phyloP scores from a whole-genome alignment of 108 stramenopile genomes.

The Cyclotella cryptica region DNA sequence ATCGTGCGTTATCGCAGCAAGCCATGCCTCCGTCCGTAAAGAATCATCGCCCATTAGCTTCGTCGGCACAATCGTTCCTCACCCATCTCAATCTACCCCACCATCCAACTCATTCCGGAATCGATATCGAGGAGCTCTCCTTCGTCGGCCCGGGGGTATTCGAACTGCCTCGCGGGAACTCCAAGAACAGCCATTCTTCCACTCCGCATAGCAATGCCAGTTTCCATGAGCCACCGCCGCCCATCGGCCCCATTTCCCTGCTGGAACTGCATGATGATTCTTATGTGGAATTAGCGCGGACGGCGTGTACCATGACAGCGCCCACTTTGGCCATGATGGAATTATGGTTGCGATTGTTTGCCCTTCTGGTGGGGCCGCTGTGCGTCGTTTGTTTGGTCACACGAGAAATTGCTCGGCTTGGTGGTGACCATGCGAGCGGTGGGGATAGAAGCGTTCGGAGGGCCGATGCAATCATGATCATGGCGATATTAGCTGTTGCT shows the following conservation, averaged over 20 bases:
- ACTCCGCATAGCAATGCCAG: neutral
- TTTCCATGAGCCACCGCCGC: slow-evolving; percentile 8
- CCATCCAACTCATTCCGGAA: neutral
- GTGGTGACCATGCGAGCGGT: neutral
- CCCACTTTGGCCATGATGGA: slow-evolving; percentile 75
- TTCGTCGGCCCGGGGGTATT: slow-evolving; percentile 18
- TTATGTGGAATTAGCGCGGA: slow-evolving; percentile 19
- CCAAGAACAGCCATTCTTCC: neutral
- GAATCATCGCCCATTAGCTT: neutral
- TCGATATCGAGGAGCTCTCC: slow-evolving; percentile 9
- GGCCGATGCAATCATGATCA: slow-evolving; percentile 9
- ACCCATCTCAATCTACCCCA: slow-evolving; percentile 1
- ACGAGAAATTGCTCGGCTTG: slow-evolving; percentile 3
- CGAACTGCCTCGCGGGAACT: slow-evolving; percentile 1
- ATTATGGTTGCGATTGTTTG: slow-evolving; percentile 79
- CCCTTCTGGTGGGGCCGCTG: slow-evolving; percentile 51
- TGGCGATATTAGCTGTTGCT: slow-evolving; percentile 48
- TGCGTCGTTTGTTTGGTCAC: slow-evolving; percentile 30
- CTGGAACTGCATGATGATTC: slow-evolving; percentile 49
- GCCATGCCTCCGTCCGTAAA: neutral
- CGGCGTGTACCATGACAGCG: slow-evolving; percentile 28
- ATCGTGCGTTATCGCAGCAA: too few species aligned
- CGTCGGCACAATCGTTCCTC: slow-evolving; percentile 17
- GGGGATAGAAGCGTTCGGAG: neutral
- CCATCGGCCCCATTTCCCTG: slow-evolving; percentile 35